phyloP scores from a whole-genome alignment of 2,329 filamentous ascomycete species.

The Apiospora marii region DNA sequence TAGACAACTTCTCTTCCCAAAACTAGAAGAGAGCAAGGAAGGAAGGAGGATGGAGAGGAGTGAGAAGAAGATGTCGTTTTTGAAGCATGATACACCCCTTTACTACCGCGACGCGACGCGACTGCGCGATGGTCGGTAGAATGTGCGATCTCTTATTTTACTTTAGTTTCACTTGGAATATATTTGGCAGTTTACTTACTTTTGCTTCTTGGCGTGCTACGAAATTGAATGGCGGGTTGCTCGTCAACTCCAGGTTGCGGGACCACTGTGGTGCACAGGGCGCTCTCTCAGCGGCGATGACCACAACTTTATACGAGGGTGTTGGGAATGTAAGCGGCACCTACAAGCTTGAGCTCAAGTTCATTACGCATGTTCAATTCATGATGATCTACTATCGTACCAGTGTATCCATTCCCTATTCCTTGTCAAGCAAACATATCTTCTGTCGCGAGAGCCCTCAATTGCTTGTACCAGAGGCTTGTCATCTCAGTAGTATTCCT shows the following conservation, averaged over 20 bases:
- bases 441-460: background rate
- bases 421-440: background rate
- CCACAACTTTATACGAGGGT: background rate
- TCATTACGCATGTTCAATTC: background rate
- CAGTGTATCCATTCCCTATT: background rate
- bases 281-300: background rate
- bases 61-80: background rate
- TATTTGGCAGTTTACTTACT: background rate
- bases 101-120: background rate
- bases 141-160: background rate
- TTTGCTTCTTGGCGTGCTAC: background rate
- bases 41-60: background rate
- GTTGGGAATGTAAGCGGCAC: background rate
- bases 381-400: background rate
- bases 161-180: background rate
- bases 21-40: background rate
- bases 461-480: background rate
- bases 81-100: conserved; percentile 6
- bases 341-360: background rate
- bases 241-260: background rate
- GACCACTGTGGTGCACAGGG: rapidly evolving
- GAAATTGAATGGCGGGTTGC: background rate
- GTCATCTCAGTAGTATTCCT: background rate
- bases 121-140: background rate
- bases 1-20: background rate